Evolutionary conservation across 139 green algal species (phyloP).

Genomic region (Closterium sp.): DNA sequence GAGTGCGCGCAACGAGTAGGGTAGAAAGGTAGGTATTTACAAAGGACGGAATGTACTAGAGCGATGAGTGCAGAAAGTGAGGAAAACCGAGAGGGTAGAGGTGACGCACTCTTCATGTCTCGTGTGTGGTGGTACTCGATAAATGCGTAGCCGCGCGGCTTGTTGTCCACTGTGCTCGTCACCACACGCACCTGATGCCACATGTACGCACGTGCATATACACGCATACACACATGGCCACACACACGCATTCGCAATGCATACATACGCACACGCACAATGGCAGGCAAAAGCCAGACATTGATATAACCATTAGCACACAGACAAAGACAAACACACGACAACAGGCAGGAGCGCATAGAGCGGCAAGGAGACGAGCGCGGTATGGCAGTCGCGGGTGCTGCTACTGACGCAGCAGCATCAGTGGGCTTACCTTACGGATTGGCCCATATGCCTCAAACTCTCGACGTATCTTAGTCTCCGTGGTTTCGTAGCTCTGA

Average conservation of each 20-base stretch:
- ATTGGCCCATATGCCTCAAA: slow-evolving; percentile 58
- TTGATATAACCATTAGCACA: background rate
- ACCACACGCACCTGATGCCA: background rate
- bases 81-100: too few species aligned
- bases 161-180: slow-evolving; percentile 53
- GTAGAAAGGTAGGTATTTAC: too few species aligned
- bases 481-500: slow-evolving; percentile 54
- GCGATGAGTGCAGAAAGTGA: too few species aligned
- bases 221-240: background rate
- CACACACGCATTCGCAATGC: background rate
- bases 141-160: slow-evolving; percentile 61
- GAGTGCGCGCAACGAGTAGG: background rate
- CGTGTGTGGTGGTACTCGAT: slow-evolving; percentile 58
- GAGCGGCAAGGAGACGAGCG: background rate
- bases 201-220: background rate
- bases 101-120: slow-evolving; percentile 59
- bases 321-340: background rate
- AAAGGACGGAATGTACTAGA: too few species aligned
- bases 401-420: background rate
- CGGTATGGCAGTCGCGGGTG: background rate
- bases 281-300: background rate
- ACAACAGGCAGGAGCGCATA: background rate
- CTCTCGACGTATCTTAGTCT: slow-evolving; percentile 47
- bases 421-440: slow-evolving; percentile 28
- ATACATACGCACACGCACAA: background rate